Base-by-base conservation (phyloP, 192 early-diverging fungal genomes). In the Umbelopsis isabellina region DNA sequence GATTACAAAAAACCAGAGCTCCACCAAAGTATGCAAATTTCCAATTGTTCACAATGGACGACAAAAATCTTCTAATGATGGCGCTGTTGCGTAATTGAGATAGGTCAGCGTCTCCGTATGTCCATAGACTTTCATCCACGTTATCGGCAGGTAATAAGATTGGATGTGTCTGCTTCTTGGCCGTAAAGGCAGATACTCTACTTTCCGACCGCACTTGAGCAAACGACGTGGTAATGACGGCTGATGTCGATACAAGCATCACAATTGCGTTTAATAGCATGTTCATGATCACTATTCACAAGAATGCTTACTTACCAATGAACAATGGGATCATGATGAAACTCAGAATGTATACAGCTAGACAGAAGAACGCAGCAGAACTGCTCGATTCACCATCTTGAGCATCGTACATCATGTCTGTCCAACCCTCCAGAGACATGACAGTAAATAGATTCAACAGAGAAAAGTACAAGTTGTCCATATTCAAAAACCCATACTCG, bases 201-300 rank as follows among this genome's bases (percentile, higher is more conserved):
- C 53, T 70, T 22, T 79, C 80, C 46, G 80, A 85, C 53, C 87
- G 65, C 23, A 85, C 81, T 69, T 81, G 74, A 21, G 82, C 83
- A 77, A 88, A 88, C 51, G 83, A 76, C 53, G 78, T 79, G 13
- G 82, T 84, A 53, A 86, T 84, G 49, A 86, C 87, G n/a, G 87
- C 87, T 18, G 37, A 41, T 41, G 1, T 41, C 27, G 37, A 41
- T 10, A 41, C 81, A 47, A 45, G 52, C 11, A 11, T n/a, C 10
- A n/a, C 0, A 18, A 35, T 15, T 61, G 13, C 16, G 33, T 1
- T 53, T 23, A 23, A 35, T 35, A 61, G 27, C 2, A 35, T 0
- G 1, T 13, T 49, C 6, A 4, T 41, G 37, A 49, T 16, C 1
- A 18, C 15, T 49, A 16, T 49, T 16, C 9, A 49, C 3, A 16